Evolutionary conservation across 805 yeast genomes (phyloP), one percentile per base, ranked within the genome.

Genomic region (Kluyveromyces dobzhanskii): DNA sequence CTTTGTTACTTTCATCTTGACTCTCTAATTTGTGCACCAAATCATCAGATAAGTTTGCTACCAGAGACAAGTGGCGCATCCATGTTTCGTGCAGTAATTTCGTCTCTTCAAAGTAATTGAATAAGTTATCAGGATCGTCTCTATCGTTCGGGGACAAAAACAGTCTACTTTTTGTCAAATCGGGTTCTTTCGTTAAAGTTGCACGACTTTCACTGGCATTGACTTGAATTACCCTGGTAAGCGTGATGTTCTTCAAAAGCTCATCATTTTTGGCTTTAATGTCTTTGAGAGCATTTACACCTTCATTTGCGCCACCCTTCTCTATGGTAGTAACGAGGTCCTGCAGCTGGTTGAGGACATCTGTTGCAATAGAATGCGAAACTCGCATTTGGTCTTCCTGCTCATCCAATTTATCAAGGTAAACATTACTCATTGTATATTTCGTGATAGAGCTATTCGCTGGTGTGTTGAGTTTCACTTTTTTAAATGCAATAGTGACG

Each of bases 11-110:
- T 8, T 31, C 25, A 35, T 34, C 48, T 6, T 53, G 41, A 4
- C 46, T 45, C 29, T 53, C 57, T 8, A 54, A 41, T 29, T 56
- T 57, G 30, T 47, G 46, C 1, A 48, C 54, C 17, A 56, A 35
- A n/a, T 53, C 56, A 16, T 51, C 51, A 6, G 64, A 50, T 4
- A 57, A 40, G 24, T 56, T 42, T 12, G 51, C 51, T 25, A 57
- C 35, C 3, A 54, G 42, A 35, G 51, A 55, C 7, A 50, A 32
- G 37, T 57, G 57, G 25, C 44, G 51, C 32, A 56, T 27, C 25
- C 37, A 37, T 4, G 38, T 17, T 23, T 32, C 31, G 19, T 40
- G 30, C n/a, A 35, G 17, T 4, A 19, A 26, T 25, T 30, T 33
- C 3, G 40, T 12, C 25, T 43, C 46, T 29, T 35, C 32, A 10